phyloP scores from a whole-genome alignment of 805 yeast species.

The Starmerella sirachaensis region DNA sequence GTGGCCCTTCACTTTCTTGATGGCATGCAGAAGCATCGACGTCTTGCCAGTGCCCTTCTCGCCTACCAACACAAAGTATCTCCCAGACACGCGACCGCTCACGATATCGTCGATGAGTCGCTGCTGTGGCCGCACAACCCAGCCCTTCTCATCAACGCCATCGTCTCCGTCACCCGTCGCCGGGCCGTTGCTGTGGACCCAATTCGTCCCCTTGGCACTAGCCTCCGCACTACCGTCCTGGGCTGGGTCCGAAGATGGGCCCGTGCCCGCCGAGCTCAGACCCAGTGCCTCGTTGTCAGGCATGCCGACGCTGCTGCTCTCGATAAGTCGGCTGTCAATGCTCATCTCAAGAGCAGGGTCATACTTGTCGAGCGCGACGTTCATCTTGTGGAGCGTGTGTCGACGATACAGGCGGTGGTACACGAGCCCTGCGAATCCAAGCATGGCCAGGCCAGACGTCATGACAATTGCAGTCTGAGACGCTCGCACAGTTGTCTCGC shows the following conservation, averaged over 20 bases:
- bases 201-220: no score
- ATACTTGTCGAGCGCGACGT: slow-evolving; percentile 52
- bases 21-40: slow-evolving; percentile 58
- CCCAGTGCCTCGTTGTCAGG: no score
- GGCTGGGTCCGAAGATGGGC: no score
- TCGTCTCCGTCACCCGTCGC: no score
- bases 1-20: slow-evolving; percentile 48
- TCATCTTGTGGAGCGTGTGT: slow-evolving; percentile 55
- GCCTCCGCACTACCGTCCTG: no score
- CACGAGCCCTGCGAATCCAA: slow-evolving; percentile 59
- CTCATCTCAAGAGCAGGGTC: slow-evolving; percentile 53
- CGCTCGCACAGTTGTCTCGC: slow-evolving; percentile 16
- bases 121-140: slow-evolving; percentile 69
- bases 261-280: no score
- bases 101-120: slow-evolving; percentile 50
- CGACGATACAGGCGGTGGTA: slow-evolving; percentile 52
- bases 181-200: no score
- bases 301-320: slow-evolving; percentile 19
- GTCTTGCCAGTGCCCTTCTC: slow-evolving; percentile 84
- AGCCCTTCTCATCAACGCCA: no score
- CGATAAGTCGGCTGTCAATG: slow-evolving; percentile 31
- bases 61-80: slow-evolving; percentile 63
- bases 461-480: slow-evolving; percentile 61
- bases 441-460: slow-evolving; percentile 50
- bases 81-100: slow-evolving; percentile 49